Evolutionary conservation across 1,284 basidiomycete genomes (phyloP).

Genomic region (Cryptococcus wingfieldii): DNA sequence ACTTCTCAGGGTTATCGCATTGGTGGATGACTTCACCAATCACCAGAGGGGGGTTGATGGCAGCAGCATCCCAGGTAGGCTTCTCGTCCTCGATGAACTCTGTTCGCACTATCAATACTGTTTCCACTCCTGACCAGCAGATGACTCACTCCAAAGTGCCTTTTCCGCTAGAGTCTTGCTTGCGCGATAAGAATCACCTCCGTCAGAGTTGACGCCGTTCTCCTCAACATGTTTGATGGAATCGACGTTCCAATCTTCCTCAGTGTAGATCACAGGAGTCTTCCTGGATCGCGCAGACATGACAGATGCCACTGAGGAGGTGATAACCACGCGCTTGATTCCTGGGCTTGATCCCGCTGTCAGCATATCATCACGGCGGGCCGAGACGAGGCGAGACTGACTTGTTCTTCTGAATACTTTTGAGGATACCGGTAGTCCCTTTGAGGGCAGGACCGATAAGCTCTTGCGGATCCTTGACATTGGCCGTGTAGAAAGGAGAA

Average conservation of each 20-base stretch:
- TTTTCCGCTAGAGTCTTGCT: conserved; percentile 66
- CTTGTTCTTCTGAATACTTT: conserved; percentile 57
- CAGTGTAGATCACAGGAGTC: conserved; percentile 26
- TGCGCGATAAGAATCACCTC: conserved; percentile 38
- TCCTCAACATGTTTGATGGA: conserved; percentile 56
- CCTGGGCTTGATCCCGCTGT: conserved; percentile 32
- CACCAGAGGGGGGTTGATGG: conserved; percentile 57
- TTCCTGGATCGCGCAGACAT: conserved; percentile 26
- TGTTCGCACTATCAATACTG: conserved; percentile 4
- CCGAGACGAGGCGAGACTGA: conserved; percentile 24
- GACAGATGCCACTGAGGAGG: conserved; percentile 59
- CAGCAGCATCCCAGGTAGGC: conserved; percentile 56
- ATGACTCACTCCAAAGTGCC: conserved; percentile 45
- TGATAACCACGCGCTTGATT: conserved; percentile 65
- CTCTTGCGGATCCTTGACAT: conserved; percentile 48
- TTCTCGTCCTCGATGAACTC: conserved; percentile 59
- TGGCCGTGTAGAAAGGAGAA: conserved; percentile 34
- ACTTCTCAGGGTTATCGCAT: conserved; percentile 49
- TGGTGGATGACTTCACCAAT: conserved; percentile 55
- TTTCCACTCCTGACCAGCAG: background rate
- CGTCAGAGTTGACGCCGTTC: conserved; percentile 57
- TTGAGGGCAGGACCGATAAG: conserved; percentile 61
- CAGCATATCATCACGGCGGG: background rate
- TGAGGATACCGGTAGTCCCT: conserved; percentile 59
- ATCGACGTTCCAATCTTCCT: conserved; percentile 64